phyloP scores from a whole-genome alignment of 306 rosid species.

The Lagenaria siceraria region DNA sequence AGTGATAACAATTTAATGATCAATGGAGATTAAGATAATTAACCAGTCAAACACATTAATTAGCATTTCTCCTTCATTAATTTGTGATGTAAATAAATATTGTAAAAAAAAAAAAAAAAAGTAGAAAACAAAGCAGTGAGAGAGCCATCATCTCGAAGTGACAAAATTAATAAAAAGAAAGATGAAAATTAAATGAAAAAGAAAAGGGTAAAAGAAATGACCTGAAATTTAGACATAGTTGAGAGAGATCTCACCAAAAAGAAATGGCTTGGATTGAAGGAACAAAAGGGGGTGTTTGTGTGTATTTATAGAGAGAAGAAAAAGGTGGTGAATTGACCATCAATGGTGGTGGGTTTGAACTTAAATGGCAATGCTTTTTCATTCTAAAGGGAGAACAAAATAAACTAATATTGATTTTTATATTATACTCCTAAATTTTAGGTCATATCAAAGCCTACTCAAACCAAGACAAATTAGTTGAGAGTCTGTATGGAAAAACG shows the following conservation, averaged over 20 bases:
- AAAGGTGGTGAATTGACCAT: not conserved
- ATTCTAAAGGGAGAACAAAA: not conserved
- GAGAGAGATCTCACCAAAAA: not conserved
- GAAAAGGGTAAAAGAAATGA: not conserved
- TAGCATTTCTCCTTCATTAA: no score
- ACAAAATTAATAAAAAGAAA: no score
- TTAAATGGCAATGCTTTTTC: not conserved
- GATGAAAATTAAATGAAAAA: not conserved
- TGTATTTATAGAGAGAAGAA: not conserved
- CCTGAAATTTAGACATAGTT: not conserved
- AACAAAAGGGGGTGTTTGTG: not conserved
- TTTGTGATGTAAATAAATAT: no score
- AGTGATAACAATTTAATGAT: no score
- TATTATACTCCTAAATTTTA: no score
- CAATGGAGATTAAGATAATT: no score
- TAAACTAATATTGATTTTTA: not conserved
- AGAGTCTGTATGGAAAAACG: no score
- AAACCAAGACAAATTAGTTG: no score
- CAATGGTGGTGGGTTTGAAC: not conserved
- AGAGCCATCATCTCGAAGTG: no score
- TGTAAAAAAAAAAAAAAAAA: no score
- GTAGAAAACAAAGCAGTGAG: not conserved
- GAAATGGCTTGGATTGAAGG: not conserved
- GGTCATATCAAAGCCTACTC: no score
- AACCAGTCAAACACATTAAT: no score